A percentile compares a stretch with the other conserved stretches of the same genome.
These are phyloP conservation scores for Mycosphaerella arachidis DNA, from an alignment of 2,329 filamentous ascomycete species.

Conservation along the genomic window DNA sequence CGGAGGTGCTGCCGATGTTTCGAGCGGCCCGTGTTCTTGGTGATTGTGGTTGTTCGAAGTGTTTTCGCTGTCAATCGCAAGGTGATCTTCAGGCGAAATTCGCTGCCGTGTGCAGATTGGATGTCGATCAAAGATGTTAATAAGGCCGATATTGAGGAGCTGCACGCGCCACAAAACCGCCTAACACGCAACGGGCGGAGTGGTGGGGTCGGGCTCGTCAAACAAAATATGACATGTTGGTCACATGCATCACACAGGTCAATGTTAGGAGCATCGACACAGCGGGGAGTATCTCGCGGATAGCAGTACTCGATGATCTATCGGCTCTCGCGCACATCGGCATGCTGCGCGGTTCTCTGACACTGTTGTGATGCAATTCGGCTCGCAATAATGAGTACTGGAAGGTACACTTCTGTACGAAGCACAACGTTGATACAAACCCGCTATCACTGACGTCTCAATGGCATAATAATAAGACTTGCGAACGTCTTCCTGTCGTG, in stretches of 20 bases:
- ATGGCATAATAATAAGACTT: no score
- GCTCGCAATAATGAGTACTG: not conserved
- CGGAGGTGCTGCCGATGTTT: not conserved
- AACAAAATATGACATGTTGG: not conserved
- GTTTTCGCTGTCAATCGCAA: not conserved
- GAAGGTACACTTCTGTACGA: not conserved
- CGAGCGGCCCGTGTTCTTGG: not conserved
- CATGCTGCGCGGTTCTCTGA: not conserved
- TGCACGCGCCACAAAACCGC: not conserved
- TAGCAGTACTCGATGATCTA: not conserved
- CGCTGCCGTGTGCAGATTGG: not conserved
- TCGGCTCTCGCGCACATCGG: not conserved
- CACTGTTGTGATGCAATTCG: not conserved
- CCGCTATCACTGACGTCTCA: no score
- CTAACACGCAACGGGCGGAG: not conserved
- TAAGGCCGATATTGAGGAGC: not conserved
- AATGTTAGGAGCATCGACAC: not conserved
- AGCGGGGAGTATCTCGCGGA: not conserved
- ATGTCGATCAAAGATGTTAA: not conserved
- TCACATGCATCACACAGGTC: not conserved
- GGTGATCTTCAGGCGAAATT: not conserved
- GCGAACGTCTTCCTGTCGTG: no score
- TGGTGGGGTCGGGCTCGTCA: conserved; percentile 3
- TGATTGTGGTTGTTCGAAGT: not conserved
- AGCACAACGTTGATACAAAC: no score